Base-by-base conservation (phyloP, 352 stramenopile species). In the Phytopythium mirpurense region DNA sequence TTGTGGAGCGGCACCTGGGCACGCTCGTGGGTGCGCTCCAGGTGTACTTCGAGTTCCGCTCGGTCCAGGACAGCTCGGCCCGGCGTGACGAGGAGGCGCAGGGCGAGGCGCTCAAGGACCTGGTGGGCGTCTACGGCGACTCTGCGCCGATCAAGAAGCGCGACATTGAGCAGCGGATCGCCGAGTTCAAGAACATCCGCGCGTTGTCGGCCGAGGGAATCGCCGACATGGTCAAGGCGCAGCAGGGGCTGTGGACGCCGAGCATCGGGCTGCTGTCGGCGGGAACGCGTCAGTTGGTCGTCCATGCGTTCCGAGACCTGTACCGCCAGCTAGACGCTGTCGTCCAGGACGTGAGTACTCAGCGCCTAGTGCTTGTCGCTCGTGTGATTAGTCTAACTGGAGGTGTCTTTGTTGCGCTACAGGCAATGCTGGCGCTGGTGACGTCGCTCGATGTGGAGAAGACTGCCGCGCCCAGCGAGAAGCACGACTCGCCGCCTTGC, bases 131-230 rank as follows among this genome's bases (percentile, higher is more conserved):
- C 21, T 92, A 85, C 51, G 79, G 72, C 0, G 78, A 87, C 48
- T 71, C 71, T 5, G 79, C 76, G 12, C 82, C 77, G 9, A 87
- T 76, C 23, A 72, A 74, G 29, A 78, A 78, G 40, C 66, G 69
- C 0, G 79, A 88, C n/a, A 78, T 89, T 32, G 65, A 88, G 47
- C 65, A 67, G 48, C 68, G 78, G 1, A 89, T 92, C 41, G 69
- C 53, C 14, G 79, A 92, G 46, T 89, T 86, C 38, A 68, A 72
- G 14, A 68, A 64, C 0, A 66, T 88, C 6, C 79, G 76, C n/a
- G 42, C 72, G 7, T 65, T 58, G 21, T 83, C 78, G 7, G 77
- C 60, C 47, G 74, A 90, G 53, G 43, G 56, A 18, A 78, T 91
- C 32, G 59, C 72, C 31, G 67, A 88, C 41, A 80, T 88, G 23